Base-by-base conservation (phyloP, 176 grass and related monocot genomes). In the Miscanthus lutarioriparius region DNA sequence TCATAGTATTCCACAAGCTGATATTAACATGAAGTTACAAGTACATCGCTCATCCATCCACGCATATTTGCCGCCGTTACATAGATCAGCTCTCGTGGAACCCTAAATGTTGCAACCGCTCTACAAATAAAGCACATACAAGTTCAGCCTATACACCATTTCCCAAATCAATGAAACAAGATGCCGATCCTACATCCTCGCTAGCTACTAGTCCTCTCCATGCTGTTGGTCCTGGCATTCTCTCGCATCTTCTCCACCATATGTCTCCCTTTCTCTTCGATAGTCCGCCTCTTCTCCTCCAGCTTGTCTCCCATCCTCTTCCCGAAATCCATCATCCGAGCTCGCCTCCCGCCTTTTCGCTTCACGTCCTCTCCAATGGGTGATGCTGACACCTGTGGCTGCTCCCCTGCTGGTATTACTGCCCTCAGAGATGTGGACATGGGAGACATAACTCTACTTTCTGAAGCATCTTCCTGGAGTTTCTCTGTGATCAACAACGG, bases 191-290 rank as follows among this genome's bases (percentile, higher is more conserved):
- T 39, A 38, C 58, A 80, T 19, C 78, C 23, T 51, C 41, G 8
- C 70, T 66, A 66, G 26, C 71, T 73, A 8, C 79, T 64, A 53
- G 66, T 64, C 58, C 82, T 87, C 64, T 92, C 87, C 77, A 86
- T 36, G 83, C 79, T 86, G 70, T 86, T 87, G 1, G 86, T 87
- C 80, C 88, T 93, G 6, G 87, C 87, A 74, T 95, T 98, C 61
- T 98, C 96, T 13, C 89, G 86, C 85, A 98, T 93, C 86, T 95
- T 98, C 43, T 95, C 96, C 33, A 98, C 91, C 47, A 98, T 93
- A 83, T 89, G 81, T 49, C 89, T 43, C 44, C 93, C 65, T 53
- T 87, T 98, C 79, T 98, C 96, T 85, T 98, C 96, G 7, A 95
- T 86, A 3, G 91, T 90, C 20, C 89, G 82, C 70, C 91, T 91